phyloP scores from a whole-genome alignment of 2,329 filamentous ascomycete species.

The Phyllosticta citrichinensis region DNA sequence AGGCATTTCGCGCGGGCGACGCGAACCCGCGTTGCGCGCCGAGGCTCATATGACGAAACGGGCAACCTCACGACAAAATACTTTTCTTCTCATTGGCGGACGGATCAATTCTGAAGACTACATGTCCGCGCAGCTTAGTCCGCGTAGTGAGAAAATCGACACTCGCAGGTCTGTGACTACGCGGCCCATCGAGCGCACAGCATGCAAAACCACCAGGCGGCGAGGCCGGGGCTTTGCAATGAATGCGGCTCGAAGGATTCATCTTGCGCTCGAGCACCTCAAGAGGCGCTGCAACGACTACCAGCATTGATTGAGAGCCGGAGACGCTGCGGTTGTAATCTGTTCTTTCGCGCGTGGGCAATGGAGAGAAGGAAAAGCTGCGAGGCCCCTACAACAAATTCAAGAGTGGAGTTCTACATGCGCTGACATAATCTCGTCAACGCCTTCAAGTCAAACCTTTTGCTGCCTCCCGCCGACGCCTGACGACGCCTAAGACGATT shows the following conservation, averaged over 20 bases:
- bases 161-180: slow-evolving; percentile 8
- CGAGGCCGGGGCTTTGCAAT: not conserved
- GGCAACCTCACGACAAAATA: not conserved
- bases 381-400: not conserved
- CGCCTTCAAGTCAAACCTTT: slow-evolving; percentile 2
- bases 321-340: not conserved
- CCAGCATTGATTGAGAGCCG: not conserved
- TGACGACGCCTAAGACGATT: slow-evolving; percentile 19
- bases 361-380: not conserved
- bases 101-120: not conserved
- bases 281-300: slow-evolving; percentile 1
- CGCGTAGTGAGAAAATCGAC: not conserved
- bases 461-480: not conserved
- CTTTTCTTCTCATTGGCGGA: not conserved
- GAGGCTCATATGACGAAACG: not conserved
- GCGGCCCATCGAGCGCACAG: not conserved
- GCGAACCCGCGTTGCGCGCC: not conserved
- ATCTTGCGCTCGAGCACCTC: slow-evolving; percentile 4
- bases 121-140: slow-evolving; percentile 4
- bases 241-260: not conserved
- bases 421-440: not conserved
- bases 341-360: not conserved
- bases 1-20: not conserved
- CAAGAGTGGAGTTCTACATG: slow-evolving; percentile 1
- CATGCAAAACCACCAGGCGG: slow-evolving; percentile 2